Evolutionary conservation across 768 basidiomycete genomes (phyloP).

Genomic region (Kwoniella sp.): DNA sequence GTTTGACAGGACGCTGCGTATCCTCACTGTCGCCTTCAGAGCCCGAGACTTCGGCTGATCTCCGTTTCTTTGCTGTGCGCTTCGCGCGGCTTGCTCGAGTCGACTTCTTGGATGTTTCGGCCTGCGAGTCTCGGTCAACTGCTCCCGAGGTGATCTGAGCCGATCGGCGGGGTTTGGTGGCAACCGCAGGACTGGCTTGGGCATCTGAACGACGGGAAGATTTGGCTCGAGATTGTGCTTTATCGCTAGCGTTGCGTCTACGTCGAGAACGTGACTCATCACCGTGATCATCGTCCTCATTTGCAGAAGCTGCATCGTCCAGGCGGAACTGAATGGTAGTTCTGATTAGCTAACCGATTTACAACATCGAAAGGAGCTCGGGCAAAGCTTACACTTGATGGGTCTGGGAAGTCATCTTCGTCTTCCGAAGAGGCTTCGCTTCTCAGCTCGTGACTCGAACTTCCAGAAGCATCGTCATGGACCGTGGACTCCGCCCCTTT

Average conservation of each 20-base stretch:
- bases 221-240: too few species aligned
- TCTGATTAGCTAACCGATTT: neutral
- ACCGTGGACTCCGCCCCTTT: too few species aligned
- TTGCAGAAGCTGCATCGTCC: too few species aligned
- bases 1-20: neutral
- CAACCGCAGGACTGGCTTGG: too few species aligned
- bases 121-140: neutral
- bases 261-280: too few species aligned
- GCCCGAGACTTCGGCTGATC: neutral
- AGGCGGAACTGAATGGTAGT: neutral
- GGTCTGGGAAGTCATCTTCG: slow-evolving; percentile 15
- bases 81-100: neutral
- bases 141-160: neutral
- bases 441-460: too few species aligned
- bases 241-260: too few species aligned
- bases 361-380: neutral
- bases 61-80: neutral
- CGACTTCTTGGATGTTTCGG: neutral
- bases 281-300: too few species aligned
- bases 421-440: too few species aligned
- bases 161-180: neutral
- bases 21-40: neutral
- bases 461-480: too few species aligned
- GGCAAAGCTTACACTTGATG: neutral
- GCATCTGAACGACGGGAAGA: too few species aligned